Conservation (phyloP, 768 basidiomycete genomes). For the Tricholoma bakamatsutake region DNA sequence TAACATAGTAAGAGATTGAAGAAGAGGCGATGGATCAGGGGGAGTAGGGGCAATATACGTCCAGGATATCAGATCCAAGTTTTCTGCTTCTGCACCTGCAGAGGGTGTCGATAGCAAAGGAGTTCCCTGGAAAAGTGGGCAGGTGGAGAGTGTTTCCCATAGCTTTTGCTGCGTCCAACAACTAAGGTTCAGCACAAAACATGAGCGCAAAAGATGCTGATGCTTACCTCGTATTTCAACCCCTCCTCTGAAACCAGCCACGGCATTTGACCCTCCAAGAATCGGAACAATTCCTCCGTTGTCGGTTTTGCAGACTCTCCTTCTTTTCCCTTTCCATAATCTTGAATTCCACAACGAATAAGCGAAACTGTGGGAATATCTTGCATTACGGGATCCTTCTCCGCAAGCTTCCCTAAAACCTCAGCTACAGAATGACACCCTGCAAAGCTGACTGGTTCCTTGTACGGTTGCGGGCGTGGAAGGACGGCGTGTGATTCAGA, state of each 20-base stretch:
- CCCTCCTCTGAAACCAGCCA: slow-evolving; percentile 54
- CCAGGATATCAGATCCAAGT: slow-evolving; percentile 29
- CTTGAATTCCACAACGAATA: slow-evolving; percentile 57
- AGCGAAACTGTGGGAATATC: slow-evolving; percentile 47
- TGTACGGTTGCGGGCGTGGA: slow-evolving; percentile 45
- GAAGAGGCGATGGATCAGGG: slow-evolving; percentile 29
- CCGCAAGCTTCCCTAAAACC: slow-evolving; percentile 25
- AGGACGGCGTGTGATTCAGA: slow-evolving; percentile 48
- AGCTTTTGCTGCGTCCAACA: slow-evolving; percentile 35
- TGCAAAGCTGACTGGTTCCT: slow-evolving; percentile 40
- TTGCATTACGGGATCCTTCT: slow-evolving; percentile 22
- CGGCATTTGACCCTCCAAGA: slow-evolving; percentile 51
- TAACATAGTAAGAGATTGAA: slow-evolving; percentile 31
- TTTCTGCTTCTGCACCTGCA: slow-evolving; percentile 12
- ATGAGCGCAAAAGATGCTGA: neutral
- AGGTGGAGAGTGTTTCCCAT: slow-evolving; percentile 56
- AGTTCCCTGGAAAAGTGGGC: slow-evolving; percentile 43
- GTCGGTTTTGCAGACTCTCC: slow-evolving; percentile 34
- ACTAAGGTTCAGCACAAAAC: neutral
- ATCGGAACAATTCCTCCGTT: slow-evolving; percentile 54
- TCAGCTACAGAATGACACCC: slow-evolving; percentile 42
- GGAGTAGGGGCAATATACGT: slow-evolving; percentile 29
- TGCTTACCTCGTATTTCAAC: slow-evolving; percentile 45
- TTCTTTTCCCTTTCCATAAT: slow-evolving; percentile 34
- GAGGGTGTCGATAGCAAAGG: slow-evolving; percentile 13